Evolutionary conservation across 352 stramenopile species (phyloP).

Genomic region (Globisporangium sylvaticum): DNA sequence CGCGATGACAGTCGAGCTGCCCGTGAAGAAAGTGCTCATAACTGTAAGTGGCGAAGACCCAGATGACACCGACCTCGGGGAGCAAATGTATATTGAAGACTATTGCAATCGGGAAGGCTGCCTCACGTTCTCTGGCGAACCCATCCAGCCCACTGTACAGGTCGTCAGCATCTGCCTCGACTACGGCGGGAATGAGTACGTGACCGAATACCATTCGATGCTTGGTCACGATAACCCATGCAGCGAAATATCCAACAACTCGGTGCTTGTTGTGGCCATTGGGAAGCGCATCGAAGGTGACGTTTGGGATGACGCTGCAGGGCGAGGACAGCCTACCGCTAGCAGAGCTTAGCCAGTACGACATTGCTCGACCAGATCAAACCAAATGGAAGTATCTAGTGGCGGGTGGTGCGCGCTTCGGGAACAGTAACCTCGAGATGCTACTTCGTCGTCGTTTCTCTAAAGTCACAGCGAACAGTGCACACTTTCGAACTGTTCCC

Average conservation of each 20-base stretch:
- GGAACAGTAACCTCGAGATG: too few relatives aligned
- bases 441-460: too few relatives aligned
- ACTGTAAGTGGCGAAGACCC: too few relatives aligned
- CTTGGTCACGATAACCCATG: not conserved
- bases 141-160: constrained; percentile 11
- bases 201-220: not conserved
- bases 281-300: constrained; percentile 4
- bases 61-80: too few relatives aligned
- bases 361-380: too few relatives aligned
- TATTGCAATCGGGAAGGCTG: constrained; percentile 12
- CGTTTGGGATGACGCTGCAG: not conserved
- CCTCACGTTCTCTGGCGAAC: not conserved
- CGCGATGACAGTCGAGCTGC: constrained; percentile 20
- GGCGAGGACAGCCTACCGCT: not conserved
- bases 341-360: not conserved
- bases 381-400: too few relatives aligned
- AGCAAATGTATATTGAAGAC: not conserved
- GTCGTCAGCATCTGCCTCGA: constrained; percentile 17
- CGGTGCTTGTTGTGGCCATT: constrained; percentile 13
- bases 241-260: constrained; percentile 7
- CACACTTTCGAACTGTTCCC: too few relatives aligned
- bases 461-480: too few relatives aligned
- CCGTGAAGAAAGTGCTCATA: not conserved
- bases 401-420: too few relatives aligned
- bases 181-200: constrained; percentile 3